Evolutionary conservation across 1,139 yeast species (phyloP), one percentile per base, ranked within the genome.

Genomic region (Hyphopichia wangnamkhiaoensis): DNA sequence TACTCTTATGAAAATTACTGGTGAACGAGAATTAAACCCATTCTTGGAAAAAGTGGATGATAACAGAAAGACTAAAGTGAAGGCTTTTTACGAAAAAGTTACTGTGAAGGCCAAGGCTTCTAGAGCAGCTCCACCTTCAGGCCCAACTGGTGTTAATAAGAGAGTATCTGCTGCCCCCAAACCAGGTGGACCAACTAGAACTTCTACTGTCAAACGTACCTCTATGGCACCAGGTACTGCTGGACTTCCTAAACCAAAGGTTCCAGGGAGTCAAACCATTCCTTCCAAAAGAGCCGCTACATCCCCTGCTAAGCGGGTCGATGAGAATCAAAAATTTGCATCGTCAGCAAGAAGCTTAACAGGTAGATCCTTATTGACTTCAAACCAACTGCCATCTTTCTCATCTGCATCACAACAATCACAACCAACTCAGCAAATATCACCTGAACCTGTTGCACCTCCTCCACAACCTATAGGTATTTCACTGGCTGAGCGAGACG

Each of bases 1-100:
- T 5, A 81, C 86, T 0, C 63, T 91, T 42, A 84, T 88, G 86
- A 88, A 87, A 59, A 76, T 90, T 14, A 74, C 81, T 5, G 96
- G 96, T 0, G 86, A 81, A 52, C 68, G 93, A 38, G 84, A 80
- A 37, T 65, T 90, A 49, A 78, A 67, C 35, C 68, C 74, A 8
- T 75, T 71, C 40, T 59, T 90, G 43, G 91, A 82, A 21, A 76
- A 77, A 26, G 70, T 91, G 32, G 98, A 91, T 53, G 91, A 84
- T 36, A 76, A 83, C 49, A 76, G 87, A 52, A 82, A 79, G 57
- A 63, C 71, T 14, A 89, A 88, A 53, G 85, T 93, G 23, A 66
- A 66, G 37, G 84, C 82, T 34, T 79, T 74, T 43, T 79, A 56
- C 49, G 82, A 79, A 39, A 59, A 65, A 2, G 89, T 82, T 0